These are phyloP conservation scores for Iris macrosiphon DNA, from an alignment of 106 monocot genomes.

Conservation along the genomic window DNA sequence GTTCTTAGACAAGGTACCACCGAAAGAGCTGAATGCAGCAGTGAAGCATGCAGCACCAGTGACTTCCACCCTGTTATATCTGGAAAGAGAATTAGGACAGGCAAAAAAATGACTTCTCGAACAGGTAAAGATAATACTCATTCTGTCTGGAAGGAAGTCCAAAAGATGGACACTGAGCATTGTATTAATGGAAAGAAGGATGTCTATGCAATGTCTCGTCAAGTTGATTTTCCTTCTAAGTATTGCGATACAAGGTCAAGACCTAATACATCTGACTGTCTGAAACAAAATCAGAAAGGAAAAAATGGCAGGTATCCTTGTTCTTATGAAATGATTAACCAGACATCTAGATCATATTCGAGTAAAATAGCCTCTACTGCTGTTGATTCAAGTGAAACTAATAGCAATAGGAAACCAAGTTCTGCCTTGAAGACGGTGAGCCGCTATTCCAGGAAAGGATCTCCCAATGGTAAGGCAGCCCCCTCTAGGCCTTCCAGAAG, in stretches of 20 bases:
- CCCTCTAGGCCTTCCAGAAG: slow-evolving; percentile 5
- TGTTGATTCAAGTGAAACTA: slow-evolving; percentile 14
- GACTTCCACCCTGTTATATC: slow-evolving; percentile 29
- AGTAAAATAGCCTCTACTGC: background rate
- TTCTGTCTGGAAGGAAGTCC: slow-evolving; percentile 69
- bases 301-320: slow-evolving; percentile 15
- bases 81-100: slow-evolving; percentile 33
- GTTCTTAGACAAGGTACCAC: background rate
- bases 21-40: slow-evolving; percentile 34
- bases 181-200: slow-evolving; percentile 4
- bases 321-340: slow-evolving; percentile 10
- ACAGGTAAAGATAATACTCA: slow-evolving; percentile 24
- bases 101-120: slow-evolving; percentile 21
- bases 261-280: slow-evolving; percentile 7
- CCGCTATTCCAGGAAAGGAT: slow-evolving; percentile 14
- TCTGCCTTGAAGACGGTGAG: slow-evolving; percentile 15
- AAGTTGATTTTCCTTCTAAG: slow-evolving; percentile 11
- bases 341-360: slow-evolving; percentile 4
- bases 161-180: slow-evolving; percentile 17
- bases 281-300: slow-evolving; percentile 14
- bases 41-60: slow-evolving; percentile 39
- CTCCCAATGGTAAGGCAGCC: slow-evolving; percentile 12
- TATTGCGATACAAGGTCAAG: slow-evolving; percentile 4
- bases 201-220: background rate
- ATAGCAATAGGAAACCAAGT: slow-evolving; percentile 11